A percentile compares a stretch with the other conserved stretches of the same genome.
phyloP scores from a whole-genome alignment of 116 monocot species.

The Zostera marina region DNA sequence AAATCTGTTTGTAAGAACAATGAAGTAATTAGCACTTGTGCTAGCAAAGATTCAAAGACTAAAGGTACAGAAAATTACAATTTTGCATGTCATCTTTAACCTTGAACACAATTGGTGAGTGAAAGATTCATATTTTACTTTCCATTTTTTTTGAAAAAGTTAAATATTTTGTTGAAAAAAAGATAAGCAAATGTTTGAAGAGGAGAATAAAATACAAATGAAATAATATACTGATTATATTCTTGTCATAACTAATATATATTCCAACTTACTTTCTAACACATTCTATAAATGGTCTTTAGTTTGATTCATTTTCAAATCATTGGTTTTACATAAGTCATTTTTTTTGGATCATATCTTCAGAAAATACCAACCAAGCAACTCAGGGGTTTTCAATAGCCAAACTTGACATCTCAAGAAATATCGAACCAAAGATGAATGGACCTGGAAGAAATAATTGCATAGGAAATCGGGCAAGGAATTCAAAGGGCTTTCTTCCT shows the following conservation, averaged over 20 bases:
- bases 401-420: conserved; percentile 13
- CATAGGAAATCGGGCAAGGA: conserved; percentile 40
- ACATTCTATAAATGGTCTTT: too few relatives aligned
- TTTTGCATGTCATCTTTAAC: not conserved
- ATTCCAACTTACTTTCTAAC: too few relatives aligned
- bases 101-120: conserved; percentile 4
- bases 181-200: too few relatives aligned
- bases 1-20: conserved; percentile 35
- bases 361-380: conserved; percentile 5
- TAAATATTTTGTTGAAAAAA: not conserved
- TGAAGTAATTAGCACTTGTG: not conserved
- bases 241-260: too few relatives aligned
- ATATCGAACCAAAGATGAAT: conserved; percentile 37
- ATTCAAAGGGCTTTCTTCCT: conserved; percentile 61
- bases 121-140: not conserved
- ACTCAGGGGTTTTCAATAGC: conserved; percentile 16
- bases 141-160: not conserved
- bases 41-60: conserved; percentile 3
- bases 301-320: not conserved
- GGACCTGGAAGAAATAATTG: conserved; percentile 73
- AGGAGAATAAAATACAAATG: too few relatives aligned
- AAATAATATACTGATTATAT: too few relatives aligned
- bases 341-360: not conserved
- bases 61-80: conserved; percentile 1
- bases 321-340: not conserved